Evolutionary conservation across 495 filamentous ascomycete species (phyloP).

Genomic region (Cairneyella variabilis): DNA sequence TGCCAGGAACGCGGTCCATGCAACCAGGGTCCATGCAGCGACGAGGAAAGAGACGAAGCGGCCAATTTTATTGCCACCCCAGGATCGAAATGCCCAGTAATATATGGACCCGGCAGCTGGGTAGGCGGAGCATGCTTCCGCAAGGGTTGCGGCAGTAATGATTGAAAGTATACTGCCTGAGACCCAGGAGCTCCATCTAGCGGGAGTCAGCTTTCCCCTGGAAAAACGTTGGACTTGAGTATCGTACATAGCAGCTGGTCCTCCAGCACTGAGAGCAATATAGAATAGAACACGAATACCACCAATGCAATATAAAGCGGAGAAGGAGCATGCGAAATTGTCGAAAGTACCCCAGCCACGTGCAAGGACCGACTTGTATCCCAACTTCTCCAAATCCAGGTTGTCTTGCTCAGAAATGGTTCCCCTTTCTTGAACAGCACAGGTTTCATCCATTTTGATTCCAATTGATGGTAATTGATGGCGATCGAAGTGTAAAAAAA

Average conservation of each 20-base stretch:
- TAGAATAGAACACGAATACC: constrained; percentile 34
- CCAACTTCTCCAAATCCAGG: constrained; percentile 31
- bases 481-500: no score
- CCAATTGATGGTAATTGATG: no score
- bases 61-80: constrained; percentile 30
- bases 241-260: constrained; percentile 31
- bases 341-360: constrained; percentile 33
- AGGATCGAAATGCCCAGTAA: constrained; percentile 37
- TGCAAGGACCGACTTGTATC: constrained; percentile 32
- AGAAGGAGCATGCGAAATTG: constrained; percentile 36
- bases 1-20: constrained; percentile 34
- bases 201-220: not conserved
- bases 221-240: no score
- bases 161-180: constrained; percentile 34
- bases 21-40: constrained; percentile 36
- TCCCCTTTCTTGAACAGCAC: no score
- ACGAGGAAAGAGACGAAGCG: constrained; percentile 34
- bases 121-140: constrained; percentile 34
- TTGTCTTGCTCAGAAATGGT: constrained; percentile 27
- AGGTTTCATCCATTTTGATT: no score
- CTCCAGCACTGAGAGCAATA: constrained; percentile 33
- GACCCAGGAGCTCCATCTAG: constrained; percentile 34
- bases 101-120: constrained; percentile 36
- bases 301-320: constrained; percentile 32
- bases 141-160: constrained; percentile 34